A percentile compares a stretch with the other conserved stretches of the same genome.
phyloP scores from a whole-genome alignment of 1,139 yeast species.

The Blastobotrys petasosporus region DNA sequence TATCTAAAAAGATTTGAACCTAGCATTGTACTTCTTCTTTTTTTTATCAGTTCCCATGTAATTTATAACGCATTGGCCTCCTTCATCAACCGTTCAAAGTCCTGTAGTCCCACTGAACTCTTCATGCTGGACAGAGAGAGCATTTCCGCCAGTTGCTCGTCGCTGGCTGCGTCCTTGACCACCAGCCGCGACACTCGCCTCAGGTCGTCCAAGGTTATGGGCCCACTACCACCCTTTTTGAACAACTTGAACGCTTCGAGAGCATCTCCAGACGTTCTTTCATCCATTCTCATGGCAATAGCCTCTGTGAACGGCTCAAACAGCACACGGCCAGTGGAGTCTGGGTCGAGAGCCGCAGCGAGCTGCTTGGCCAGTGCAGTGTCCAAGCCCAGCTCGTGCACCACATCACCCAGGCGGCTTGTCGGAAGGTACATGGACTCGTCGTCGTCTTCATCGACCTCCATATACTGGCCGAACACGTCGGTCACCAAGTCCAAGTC shows the following conservation, averaged over 20 bases:
- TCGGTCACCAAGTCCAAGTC: slow-evolving; percentile 22
- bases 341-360: slow-evolving; percentile 22
- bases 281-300: slow-evolving; percentile 14
- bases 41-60: background rate
- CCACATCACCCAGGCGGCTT: slow-evolving; percentile 20
- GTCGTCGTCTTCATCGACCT: slow-evolving; percentile 19
- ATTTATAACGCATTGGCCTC: slow-evolving; percentile 17
- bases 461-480: slow-evolving; percentile 29
- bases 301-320: slow-evolving; percentile 27
- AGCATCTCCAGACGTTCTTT: slow-evolving; percentile 11
- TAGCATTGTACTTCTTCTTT: background rate
- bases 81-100: slow-evolving; percentile 22
- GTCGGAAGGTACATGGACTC: slow-evolving; percentile 22
- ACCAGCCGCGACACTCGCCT: slow-evolving; percentile 21
- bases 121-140: slow-evolving; percentile 23
- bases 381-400: slow-evolving; percentile 24
- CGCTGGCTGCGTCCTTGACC: slow-evolving; percentile 29
- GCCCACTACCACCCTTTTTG: slow-evolving; percentile 19
- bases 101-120: slow-evolving; percentile 18
- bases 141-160: slow-evolving; percentile 32
- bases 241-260: slow-evolving; percentile 26
- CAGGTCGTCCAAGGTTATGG: slow-evolving; percentile 26
- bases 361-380: slow-evolving; percentile 8
- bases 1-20: slow-evolving; percentile 40
- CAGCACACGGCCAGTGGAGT: slow-evolving; percentile 23